Base-by-base conservation (phyloP, 1,284 basidiomycete genomes). In the Sporisorium scitamineum region DNA sequence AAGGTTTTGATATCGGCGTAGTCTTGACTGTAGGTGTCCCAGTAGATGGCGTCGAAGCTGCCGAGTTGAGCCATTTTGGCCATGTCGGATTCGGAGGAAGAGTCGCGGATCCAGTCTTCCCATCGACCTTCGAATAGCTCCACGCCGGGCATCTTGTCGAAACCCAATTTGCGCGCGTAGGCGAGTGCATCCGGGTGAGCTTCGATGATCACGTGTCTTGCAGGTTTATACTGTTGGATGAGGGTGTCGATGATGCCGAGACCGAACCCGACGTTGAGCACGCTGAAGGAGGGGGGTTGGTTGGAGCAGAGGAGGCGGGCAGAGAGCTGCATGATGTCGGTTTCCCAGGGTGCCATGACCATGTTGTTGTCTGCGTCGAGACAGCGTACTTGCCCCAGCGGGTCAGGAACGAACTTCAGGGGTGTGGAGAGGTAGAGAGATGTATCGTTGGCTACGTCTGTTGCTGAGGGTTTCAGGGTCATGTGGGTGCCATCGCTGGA, bases 261-360 rank as follows among this genome's bases (percentile, higher is more conserved):
- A 13, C 96, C 96, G 82, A 96, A 98, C 6, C 97, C 96, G 34
- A 98, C 88, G 81, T 98, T 99, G 58, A 99, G 87, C 0, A 97
- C 88, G 51, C 89, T 90, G 54, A 95, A 88, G 5, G 89, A 89
- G 16, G 83, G 72, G 1, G 78, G 80, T 26, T 81, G 76, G 9
- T 70, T 78, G 20, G 62, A 51, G 54, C 81, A 84, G 7, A 85
- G 63, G 2, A 80, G 67, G 0, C 27, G 31, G 24, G 84, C 76
- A 0, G 82, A 79, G 13, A 61, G 66, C 18, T 59, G 50, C 84
- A 85, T 85, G 54, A 85, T 83, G 54, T 84, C 82, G 32, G 68
- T 83, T n/a, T 85, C 85, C 81, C 85, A 85, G 7, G 91, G 91
- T 0, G 94, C 90, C 85, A 90, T 91, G 55, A 89, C 88, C 65